A percentile compares a stretch with the other conserved stretches of the same genome.
phyloP scores from a whole-genome alignment of 176 grass and related monocot genomes.

The Oropetium thomaeum region DNA sequence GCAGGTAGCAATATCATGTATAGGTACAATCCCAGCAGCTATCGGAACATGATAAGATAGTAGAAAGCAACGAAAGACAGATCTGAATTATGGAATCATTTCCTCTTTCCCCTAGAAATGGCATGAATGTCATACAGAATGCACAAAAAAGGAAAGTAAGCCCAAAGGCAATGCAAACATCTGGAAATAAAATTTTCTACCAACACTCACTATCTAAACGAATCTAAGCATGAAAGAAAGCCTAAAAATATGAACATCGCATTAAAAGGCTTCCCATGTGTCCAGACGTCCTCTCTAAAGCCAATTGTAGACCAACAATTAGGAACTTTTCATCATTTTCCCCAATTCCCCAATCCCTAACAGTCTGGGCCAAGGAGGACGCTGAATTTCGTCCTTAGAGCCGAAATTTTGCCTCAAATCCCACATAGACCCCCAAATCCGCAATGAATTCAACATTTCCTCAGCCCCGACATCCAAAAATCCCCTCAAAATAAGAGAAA shows the following conservation, averaged over 20 bases:
- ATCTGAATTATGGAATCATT: background rate
- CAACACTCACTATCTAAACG: background rate
- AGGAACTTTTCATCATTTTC: slow-evolving; percentile 28
- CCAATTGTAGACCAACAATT: slow-evolving; percentile 5
- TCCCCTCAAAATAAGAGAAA: background rate
- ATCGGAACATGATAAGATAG: background rate
- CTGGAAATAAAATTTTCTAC: background rate
- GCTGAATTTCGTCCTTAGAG: background rate
- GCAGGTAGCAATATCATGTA: background rate
- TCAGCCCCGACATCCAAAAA: background rate
- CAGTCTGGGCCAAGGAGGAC: background rate
- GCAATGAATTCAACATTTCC: background rate
- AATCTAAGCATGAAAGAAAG: background rate
- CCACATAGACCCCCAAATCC: slow-evolving; percentile 19
- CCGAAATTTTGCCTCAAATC: slow-evolving; percentile 4
- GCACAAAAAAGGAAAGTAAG: background rate
- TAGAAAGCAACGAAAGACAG: background rate
- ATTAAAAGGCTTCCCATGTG: background rate
- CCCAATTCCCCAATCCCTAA: slow-evolving; percentile 36
- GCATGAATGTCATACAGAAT: background rate
- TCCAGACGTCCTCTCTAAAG: slow-evolving; percentile 8
- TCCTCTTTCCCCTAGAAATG: background rate
- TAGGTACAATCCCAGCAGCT: background rate
- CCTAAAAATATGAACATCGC: background rate
- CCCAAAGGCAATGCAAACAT: background rate